phyloP scores from a whole-genome alignment of 192 early-diverging fungal genomes.

The Gamsiella multidivaricata region DNA sequence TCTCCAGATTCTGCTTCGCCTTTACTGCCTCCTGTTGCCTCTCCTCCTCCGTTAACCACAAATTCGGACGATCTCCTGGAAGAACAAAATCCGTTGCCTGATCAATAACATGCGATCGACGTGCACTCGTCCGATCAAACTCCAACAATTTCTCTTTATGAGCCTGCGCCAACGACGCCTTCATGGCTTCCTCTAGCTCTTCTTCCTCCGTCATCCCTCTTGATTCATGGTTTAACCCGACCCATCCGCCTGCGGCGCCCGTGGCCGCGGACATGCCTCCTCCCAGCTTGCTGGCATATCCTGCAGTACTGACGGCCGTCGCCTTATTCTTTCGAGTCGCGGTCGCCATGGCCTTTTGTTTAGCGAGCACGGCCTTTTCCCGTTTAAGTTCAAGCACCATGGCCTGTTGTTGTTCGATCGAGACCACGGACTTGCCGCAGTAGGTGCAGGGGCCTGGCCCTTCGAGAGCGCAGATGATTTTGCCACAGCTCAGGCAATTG shows the following conservation, averaged over 20 bases:
- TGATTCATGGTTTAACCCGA: constrained; percentile 1
- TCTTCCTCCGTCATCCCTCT: constrained; percentile 58
- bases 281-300: constrained; percentile 60
- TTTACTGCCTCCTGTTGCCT: constrained; percentile 50
- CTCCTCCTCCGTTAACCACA: constrained; percentile 63
- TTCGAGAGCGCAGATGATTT: constrained; percentile 67
- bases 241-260: constrained; percentile 40
- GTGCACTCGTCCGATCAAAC: constrained; percentile 60
- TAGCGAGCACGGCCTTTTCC: constrained; percentile 53
- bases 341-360: constrained; percentile 25
- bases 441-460: constrained; percentile 67
- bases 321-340: constrained; percentile 46
- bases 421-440: constrained; percentile 64
- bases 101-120: constrained; percentile 58
- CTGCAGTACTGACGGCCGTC: constrained; percentile 32
- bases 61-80: constrained; percentile 62
- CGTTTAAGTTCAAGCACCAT: constrained; percentile 63
- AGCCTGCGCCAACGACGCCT: constrained; percentile 47
- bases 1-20: constrained; percentile 59
- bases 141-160: constrained; percentile 66
- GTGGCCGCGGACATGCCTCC: constrained; percentile 49
- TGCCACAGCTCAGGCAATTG: constrained; percentile 69
- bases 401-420: constrained; percentile 62
- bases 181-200: constrained; percentile 53
- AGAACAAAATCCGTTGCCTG: constrained; percentile 66